phyloP scores from a whole-genome alignment of 495 filamentous ascomycete genomes.

The Pyronema omphalodes region DNA sequence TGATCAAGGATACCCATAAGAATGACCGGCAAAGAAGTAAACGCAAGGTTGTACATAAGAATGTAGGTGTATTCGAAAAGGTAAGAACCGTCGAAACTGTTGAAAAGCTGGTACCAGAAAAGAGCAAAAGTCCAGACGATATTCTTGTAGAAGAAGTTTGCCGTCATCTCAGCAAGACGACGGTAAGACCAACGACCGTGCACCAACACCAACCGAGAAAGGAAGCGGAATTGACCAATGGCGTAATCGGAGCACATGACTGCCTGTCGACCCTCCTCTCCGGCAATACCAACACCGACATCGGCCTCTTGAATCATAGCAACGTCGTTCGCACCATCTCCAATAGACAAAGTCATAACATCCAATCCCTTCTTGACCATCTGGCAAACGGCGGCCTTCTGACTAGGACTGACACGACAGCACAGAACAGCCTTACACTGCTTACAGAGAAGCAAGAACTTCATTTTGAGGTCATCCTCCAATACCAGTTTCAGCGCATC shows the following conservation, averaged over 20 bases:
- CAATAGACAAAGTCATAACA: constrained; percentile 92
- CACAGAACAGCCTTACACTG: constrained; percentile 94
- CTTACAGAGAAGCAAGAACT: constrained; percentile 90
- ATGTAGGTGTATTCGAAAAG: constrained; percentile 97
- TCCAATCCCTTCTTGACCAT: constrained; percentile 90
- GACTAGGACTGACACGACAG: constrained; percentile 89
- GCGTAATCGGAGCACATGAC: constrained; percentile 99
- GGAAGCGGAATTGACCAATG: constrained; percentile 91
- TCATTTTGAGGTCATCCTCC: constrained; percentile 62
- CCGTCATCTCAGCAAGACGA: constrained; percentile 77
- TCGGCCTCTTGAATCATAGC: constrained; percentile 99
- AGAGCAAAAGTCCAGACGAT: constrained; percentile 94
- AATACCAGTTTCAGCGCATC: constrained; percentile 85
- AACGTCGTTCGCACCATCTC: constrained; percentile 96
- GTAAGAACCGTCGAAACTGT: constrained; percentile 88
- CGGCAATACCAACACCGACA: constrained; percentile 94
- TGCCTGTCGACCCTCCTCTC: constrained; percentile 88
- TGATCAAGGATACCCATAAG: constrained; percentile 96
- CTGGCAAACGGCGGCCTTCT: constrained; percentile 92
- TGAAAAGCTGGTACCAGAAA: constrained; percentile 95
- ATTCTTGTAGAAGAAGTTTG: constrained; percentile 99
- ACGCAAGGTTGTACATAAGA: constrained; percentile 85
- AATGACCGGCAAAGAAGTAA: constrained; percentile 88
- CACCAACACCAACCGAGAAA: constrained; percentile 79
- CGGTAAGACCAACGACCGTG: constrained; percentile 96